Conservation (phyloP, 2,329 filamentous ascomycete species). For the Arthroderma uncinatum region DNA sequence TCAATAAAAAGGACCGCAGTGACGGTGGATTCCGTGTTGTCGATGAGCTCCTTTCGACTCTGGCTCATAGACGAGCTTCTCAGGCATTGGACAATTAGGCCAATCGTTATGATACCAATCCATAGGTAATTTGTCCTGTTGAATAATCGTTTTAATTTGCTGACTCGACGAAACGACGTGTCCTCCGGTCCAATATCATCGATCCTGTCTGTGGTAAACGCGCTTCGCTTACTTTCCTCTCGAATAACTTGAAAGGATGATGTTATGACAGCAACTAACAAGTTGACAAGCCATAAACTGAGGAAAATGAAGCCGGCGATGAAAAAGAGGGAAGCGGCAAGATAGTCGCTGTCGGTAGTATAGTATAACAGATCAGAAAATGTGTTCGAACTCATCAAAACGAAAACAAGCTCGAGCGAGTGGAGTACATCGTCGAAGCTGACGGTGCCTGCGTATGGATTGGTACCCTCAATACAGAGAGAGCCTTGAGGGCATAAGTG, state of each 20-base stretch:
- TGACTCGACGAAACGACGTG: constrained; percentile 22
- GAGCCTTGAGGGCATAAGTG: constrained; percentile 80
- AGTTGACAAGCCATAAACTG: constrained; percentile 91
- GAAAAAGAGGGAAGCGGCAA: constrained; percentile 69
- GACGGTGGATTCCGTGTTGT: constrained; percentile 60
- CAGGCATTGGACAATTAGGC: constrained; percentile 65
- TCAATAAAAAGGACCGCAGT: constrained; percentile 71
- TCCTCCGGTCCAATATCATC: constrained; percentile 37
- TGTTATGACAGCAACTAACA: constrained; percentile 91
- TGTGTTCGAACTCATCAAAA: constrained; percentile 97
- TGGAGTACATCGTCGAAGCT: constrained; percentile 93
- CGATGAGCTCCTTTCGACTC: constrained; percentile 52
- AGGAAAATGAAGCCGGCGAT: constrained; percentile 70
- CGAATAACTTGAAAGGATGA: constrained; percentile 97
- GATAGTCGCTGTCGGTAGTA: constrained; percentile 82
- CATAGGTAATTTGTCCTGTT: constrained; percentile 65
- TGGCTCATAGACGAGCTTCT: constrained; percentile 66
- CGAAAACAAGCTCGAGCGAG: constrained; percentile 87
- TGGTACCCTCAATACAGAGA: constrained; percentile 65
- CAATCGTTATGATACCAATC: constrained; percentile 69
- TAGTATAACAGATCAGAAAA: constrained; percentile 93
- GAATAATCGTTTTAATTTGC: constrained; percentile 57
- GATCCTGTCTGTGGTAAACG: constrained; percentile 68
- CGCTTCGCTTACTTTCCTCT: constrained; percentile 88
- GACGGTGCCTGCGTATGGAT: constrained; percentile 73